Evolutionary conservation across 805 yeast species (phyloP), one percentile per base, ranked within the genome.

Genomic region (Huiozyma sinensis): DNA sequence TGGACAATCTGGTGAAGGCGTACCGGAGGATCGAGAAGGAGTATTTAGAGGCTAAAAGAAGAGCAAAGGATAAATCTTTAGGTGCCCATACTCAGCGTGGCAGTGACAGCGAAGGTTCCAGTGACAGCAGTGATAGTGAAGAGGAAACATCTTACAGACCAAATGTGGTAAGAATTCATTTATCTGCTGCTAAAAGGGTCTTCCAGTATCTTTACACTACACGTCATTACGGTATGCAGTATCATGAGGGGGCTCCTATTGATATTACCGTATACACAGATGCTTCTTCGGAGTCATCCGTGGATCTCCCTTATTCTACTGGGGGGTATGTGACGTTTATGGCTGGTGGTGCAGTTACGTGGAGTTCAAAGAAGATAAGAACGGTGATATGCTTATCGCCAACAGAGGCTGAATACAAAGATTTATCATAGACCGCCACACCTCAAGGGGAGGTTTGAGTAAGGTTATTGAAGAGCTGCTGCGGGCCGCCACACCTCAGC

Each of bases 1-100:
- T 92, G 43, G 96, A 90, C 54, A 90, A 90, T 63, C 76, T 87
- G 70, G 73, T 84, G 12, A 75, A 87, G 54, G 80, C 92, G 3
- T 86, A 83, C 60, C 73, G 73, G 44, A 78, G 76, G 55, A 76
- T 76, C 56, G 86, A 79, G 49, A 78, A 75, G 45, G 70, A 67
- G 34, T 63, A 66, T 33, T 55, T 56, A 33, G 66, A 61, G 13
- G 66, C 65, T 1, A 55, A 58, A 45, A 51, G 52, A 38, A 71
- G 71, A 42, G 65, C 67, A 6, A 53, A 64, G 32, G 61, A 57
- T 47, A 66, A 42, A 33, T 44, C 52, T 7, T 49, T 49, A 11
- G 64, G 60, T 1, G 65, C 62, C 7, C 24, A 4, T 17, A 17
- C 24, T 17, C 24, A 17, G 24, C 50, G 7, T 30, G 45, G 4